These are phyloP conservation scores for Rhexocercosporidium sp. DNA, from an alignment of 2,329 filamentous ascomycete genomes.

Conservation along the genomic window DNA sequence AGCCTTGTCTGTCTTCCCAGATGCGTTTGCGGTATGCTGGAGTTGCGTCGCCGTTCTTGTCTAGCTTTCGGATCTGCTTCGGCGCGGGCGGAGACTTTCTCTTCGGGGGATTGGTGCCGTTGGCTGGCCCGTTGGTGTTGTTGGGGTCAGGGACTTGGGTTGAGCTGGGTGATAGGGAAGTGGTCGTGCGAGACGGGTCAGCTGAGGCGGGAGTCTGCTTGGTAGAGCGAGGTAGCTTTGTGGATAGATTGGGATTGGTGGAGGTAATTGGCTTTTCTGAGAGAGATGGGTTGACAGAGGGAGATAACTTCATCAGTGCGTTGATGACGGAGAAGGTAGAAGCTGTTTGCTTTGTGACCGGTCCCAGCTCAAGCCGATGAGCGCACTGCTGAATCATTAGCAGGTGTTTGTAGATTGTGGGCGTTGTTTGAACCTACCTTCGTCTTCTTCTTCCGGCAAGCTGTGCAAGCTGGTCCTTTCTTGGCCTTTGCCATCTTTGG, in stretches of 20 bases:
- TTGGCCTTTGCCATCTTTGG: neutral
- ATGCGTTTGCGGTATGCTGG: neutral
- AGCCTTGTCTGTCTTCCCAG: neutral
- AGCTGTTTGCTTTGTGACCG: neutral
- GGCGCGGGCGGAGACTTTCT: neutral
- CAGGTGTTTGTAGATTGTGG: too few species aligned
- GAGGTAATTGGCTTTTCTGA: too few species aligned
- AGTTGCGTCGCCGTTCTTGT: neutral
- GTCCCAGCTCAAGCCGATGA: neutral
- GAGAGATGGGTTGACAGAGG: neutral
- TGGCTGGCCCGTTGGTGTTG: neutral
- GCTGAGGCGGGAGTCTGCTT: too few species aligned
- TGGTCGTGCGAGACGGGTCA: too few species aligned
- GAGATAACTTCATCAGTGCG: too few species aligned
- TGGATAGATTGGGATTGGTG: too few species aligned
- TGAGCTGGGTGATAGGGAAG: neutral
- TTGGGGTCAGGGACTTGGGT: neutral
- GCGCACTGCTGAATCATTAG: neutral
- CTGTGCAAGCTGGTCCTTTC: neutral
- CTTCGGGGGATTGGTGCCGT: neutral
- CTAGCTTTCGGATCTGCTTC: neutral
- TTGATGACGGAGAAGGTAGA: neutral
- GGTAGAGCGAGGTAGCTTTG: too few species aligned
- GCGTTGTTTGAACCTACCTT: neutral
- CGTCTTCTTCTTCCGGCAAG: constrained; percentile 2